Percentiles rank a stretch among this genome's conserved stretches.
Evolutionary conservation across 306 rosid species (phyloP).

Genomic region (Fagus sylvatica): DNA sequence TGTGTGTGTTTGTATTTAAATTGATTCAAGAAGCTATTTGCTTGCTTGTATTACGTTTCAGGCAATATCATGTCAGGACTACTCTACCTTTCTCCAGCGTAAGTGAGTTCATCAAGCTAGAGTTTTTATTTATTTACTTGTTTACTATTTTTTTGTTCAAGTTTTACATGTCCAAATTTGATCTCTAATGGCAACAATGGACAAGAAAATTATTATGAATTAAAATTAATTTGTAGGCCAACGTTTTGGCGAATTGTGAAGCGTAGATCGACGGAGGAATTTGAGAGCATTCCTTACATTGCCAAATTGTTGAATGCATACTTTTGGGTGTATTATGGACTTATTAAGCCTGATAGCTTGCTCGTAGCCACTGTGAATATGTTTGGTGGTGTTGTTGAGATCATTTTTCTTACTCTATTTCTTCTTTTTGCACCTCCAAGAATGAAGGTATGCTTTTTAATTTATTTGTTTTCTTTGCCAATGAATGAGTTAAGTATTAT

Average conservation of each 20-base stretch:
- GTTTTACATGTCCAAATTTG: not conserved
- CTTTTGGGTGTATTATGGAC: constrained; percentile 43
- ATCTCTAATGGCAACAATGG: not conserved
- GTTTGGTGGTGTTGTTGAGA: constrained; percentile 38
- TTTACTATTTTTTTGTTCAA: not conserved
- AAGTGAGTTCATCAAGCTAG: not conserved
- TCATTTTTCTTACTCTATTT: constrained; percentile 33
- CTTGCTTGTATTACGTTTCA: constrained; percentile 11
- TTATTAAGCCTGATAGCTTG: constrained; percentile 3
- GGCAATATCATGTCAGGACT: constrained; percentile 45
- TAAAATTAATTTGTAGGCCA: not conserved
- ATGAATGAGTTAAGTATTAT: not conserved
- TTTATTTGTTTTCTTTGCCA: not conserved
- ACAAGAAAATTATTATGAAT: not conserved
- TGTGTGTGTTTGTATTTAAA: not conserved
- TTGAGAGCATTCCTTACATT: constrained; percentile 46
- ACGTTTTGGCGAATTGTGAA: constrained; percentile 45
- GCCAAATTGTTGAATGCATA: constrained; percentile 40
- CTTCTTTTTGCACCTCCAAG: constrained; percentile 31
- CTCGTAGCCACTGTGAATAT: constrained; percentile 36
- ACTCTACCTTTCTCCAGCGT: constrained; percentile 43
- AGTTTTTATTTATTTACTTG: not conserved
- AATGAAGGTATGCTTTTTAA: constrained; percentile 27
- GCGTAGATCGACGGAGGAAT: constrained; percentile 41
- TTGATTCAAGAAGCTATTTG: not conserved